phyloP scores from a whole-genome alignment of 805 yeast genomes.

The Dipodascus geniculatus region DNA sequence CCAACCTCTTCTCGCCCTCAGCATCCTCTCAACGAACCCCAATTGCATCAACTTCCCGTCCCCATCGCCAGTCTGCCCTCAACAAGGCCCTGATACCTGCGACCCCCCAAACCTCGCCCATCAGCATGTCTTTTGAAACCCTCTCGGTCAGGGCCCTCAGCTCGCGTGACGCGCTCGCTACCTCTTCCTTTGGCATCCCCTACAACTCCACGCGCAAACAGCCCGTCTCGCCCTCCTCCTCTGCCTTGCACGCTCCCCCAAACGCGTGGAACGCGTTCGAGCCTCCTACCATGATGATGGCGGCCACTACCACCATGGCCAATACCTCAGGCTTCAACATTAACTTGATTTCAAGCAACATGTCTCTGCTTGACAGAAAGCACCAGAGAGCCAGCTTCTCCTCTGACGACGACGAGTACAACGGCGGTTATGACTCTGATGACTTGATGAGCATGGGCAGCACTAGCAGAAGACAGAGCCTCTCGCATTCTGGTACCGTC shows the following conservation, averaged over 20 bases:
- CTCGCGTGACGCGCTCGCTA: neutral
- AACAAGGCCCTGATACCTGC: neutral
- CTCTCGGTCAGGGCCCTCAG: neutral
- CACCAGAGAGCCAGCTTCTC: neutral
- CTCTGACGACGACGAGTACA: neutral
- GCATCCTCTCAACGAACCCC: neutral
- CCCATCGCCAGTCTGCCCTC: neutral
- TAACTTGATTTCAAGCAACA: neutral
- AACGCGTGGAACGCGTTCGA: neutral
- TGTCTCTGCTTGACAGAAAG: neutral
- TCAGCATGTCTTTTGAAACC: neutral
- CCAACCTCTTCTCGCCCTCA: neutral
- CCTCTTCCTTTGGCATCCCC: neutral
- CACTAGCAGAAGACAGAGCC: neutral
- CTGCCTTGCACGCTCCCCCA: neutral
- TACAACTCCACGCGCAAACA: neutral
- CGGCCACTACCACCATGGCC: neutral
- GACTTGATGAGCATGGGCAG: neutral
- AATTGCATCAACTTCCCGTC: neutral
- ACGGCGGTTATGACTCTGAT: neutral
- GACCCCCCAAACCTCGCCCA: neutral
- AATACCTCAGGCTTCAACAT: neutral
- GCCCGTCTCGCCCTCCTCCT: neutral
- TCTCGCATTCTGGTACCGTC: neutral
- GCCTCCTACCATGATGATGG: neutral